These are phyloP conservation scores for Cladosporium sp. DNA, from an alignment of 2,329 filamentous ascomycete genomes.

Conservation along the genomic window DNA sequence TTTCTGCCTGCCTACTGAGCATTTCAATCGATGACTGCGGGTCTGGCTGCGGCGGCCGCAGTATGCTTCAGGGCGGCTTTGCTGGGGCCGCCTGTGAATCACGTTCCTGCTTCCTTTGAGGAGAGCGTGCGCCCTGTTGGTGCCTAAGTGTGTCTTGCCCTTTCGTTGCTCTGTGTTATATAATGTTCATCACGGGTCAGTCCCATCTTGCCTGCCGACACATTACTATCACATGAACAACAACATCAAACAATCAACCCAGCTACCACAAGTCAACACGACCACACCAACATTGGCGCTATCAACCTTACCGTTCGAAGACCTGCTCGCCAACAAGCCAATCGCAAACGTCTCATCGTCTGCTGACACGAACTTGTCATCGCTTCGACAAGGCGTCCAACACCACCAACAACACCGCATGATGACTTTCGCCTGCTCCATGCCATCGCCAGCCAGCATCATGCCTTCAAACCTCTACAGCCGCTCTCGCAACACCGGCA, in stretches of 20 bases:
- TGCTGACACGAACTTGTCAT: not conserved
- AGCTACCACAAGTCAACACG: not conserved
- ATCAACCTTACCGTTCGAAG: not conserved
- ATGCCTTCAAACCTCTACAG: not conserved
- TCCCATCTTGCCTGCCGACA: not conserved
- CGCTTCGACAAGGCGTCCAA: not conserved
- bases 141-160: not conserved
- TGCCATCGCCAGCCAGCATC: not conserved
- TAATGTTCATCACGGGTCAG: not conserved
- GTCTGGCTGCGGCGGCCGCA: not conserved
- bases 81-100: constrained; percentile 1
- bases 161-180: not conserved
- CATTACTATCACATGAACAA: not conserved
- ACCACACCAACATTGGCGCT: not conserved
- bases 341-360: not conserved
- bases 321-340: not conserved
- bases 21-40: not conserved
- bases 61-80: not conserved
- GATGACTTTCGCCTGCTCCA: not conserved
- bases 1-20: not conserved
- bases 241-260: not conserved
- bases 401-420: not conserved
- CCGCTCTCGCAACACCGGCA: not conserved
- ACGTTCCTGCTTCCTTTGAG: not conserved
- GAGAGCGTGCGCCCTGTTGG: not conserved